These are phyloP conservation scores for Seminavis robusta DNA, from an alignment of 108 stramenopile species.

Conservation along the genomic window DNA sequence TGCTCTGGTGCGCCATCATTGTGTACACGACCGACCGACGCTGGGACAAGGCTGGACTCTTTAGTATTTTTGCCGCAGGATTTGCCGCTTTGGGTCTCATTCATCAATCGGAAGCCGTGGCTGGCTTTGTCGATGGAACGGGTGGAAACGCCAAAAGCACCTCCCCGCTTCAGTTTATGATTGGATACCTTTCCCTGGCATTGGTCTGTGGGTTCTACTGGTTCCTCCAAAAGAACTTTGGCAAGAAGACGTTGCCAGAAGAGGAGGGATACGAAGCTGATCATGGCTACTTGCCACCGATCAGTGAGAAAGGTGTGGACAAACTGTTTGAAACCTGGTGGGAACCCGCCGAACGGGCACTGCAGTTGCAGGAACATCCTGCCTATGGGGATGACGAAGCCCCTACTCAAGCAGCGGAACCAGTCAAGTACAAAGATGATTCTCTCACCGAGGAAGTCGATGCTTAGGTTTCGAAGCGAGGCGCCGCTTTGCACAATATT, in stretches of 20 bases:
- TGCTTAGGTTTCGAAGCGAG: no score
- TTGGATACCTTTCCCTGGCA: slow-evolving; percentile 17
- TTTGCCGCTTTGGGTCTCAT: slow-evolving; percentile 20
- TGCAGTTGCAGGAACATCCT: no score
- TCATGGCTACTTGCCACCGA: slow-evolving; percentile 15
- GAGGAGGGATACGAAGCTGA: slow-evolving; percentile 19
- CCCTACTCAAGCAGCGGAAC: no score
- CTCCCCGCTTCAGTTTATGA: slow-evolving; percentile 20
- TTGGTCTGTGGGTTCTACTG: slow-evolving; percentile 10
- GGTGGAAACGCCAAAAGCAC: neutral
- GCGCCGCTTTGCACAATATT: no score
- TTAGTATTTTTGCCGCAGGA: slow-evolving; percentile 1
- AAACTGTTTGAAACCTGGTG: slow-evolving; percentile 27
- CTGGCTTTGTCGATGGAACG: neutral
- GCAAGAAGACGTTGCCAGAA: slow-evolving; percentile 10
- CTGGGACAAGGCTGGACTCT: slow-evolving; percentile 13
- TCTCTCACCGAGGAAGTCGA: no score
- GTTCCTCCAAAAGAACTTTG: neutral
- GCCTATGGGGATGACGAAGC: no score
- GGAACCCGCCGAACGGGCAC: slow-evolving; percentile 10
- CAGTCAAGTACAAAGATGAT: no score
- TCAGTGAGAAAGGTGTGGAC: slow-evolving; percentile 11
- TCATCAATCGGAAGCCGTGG: slow-evolving; percentile 12
- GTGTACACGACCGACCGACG: slow-evolving; percentile 19
- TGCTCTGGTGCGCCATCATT: slow-evolving; percentile 22